Base-by-base conservation (phyloP, 139 green algal genomes). In the Desmodesmus armatus region DNA sequence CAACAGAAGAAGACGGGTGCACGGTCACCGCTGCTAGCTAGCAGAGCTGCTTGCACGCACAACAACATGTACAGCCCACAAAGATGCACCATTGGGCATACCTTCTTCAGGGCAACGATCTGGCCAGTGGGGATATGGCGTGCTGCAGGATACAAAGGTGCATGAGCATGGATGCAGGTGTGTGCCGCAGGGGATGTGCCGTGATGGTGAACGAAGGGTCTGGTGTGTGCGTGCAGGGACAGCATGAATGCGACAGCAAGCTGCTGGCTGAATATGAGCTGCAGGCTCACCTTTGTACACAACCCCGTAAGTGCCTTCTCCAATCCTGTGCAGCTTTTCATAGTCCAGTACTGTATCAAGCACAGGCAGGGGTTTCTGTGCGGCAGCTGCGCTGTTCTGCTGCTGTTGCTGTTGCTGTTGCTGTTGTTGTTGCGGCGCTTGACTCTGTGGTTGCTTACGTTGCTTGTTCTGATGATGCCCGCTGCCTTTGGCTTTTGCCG, bases 61-160 rank as follows among this genome's bases (percentile, higher is more conserved):
- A 29, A 80, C 39, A 62, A 5, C 58, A 29, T 69, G 51, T 21
- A 21, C n/a, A 15, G 62, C 23, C n/a, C 29, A 93, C 89, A 9
- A 85, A 73, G 33, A 95, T 91, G n/a, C n/a, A 87, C 95, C 93
- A 35, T 91, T 84, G 29, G 96, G 86, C n/a, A n/a, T n/a, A n/a
- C n/a, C 43, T 92, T 93, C 86, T 97, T 97, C 0, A 97, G 89
- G 0, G 94, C 94, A 37, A 97, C 94, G 33, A 97, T 82, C 66
- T 96, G 89, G 0, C 92, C 92, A 0, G 88, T 96, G 17, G 40
- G 73, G 5, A 88, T 89, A 72, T 96, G 80, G 15, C 89, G 63
- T 0, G 94, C 94, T 74, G 49, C 19, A 35, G n/a, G 35, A 47
- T 3, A 75, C 13, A n/a, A 33, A 29, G 0, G 37, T 40, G 5